Base-by-base conservation (phyloP, 1,284 basidiomycete genomes). In the Amylostereum chailletii region DNA sequence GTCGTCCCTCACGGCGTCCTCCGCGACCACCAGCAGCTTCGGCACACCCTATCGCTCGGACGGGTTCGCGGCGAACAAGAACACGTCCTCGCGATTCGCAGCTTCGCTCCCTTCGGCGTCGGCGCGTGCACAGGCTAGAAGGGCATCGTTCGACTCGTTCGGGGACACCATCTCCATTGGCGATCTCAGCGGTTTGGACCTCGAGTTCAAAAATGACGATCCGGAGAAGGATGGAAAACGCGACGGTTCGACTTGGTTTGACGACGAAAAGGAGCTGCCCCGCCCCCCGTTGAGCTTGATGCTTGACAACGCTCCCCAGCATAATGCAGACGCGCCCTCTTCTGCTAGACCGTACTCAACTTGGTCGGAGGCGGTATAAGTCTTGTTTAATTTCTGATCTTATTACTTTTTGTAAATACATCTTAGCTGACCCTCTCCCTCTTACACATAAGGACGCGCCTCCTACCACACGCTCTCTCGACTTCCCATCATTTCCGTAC, bases 1-100 rank as follows among this genome's bases (percentile, higher is more conserved):
- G 47, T 69, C 69, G 26, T 70, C 66, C 11, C 59, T 60, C 29
- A 51, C 53, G 1, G 38, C 63, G 5, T 59, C 61, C n/a, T 40
- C 39, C n/a, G n/a, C 39, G 6, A 40, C 6, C 11, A 19, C 39
- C 6, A 40, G 39, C 39, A 40, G 39, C 11, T 40, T 40, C 39
- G 39, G 39, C 6, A 40, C n/a, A 11, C n/a, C 8, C 55, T 62
- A 27, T 49, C 49, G 32, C 27, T 47, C n/a, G 41, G 34, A 26
- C 11, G 19, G n/a, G 7, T 11, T 30, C 29, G 31, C 6, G 10
- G 3, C 10, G 10, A 48, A 36, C 29, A 47, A 46, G 8, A 52
- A 53, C n/a, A 27, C n/a, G 11, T 19, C n/a, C 39, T 40, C n/a
- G n/a, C 39, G 39, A 5, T 40, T 19, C 39, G n/a, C 39, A 27